These are phyloP conservation scores for Ceratocystis ficicola DNA, from an alignment of 2,329 filamentous ascomycete species.

Conservation along the genomic window DNA sequence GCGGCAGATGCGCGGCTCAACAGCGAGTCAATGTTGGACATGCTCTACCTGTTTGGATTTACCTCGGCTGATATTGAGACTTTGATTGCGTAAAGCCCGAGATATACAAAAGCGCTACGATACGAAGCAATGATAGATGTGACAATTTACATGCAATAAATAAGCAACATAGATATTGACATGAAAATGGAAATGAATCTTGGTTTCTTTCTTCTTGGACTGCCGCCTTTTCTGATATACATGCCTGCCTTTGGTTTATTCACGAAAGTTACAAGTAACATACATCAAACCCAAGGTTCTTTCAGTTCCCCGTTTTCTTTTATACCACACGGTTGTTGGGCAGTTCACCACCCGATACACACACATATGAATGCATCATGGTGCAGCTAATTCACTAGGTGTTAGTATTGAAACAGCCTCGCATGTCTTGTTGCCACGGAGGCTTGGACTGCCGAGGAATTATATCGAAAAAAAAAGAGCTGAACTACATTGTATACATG, in stretches of 20 bases:
- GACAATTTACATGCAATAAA: background rate
- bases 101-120: background rate
- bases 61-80: conserved; percentile 49
- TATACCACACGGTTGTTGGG: too few species aligned
- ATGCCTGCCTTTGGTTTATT: too few species aligned
- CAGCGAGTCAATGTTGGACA: conserved; percentile 54
- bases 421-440: background rate
- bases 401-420: conserved; percentile 9
- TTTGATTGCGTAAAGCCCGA: conserved; percentile 29
- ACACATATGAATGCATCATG: too few species aligned
- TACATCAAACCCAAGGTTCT: too few species aligned
- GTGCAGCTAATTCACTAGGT: background rate
- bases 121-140: conserved; percentile 3
- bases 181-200: too few species aligned
- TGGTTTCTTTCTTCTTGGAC: too few species aligned
- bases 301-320: too few species aligned
- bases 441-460: background rate
- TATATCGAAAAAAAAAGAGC: background rate
- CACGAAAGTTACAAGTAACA: background rate
- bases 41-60: conserved; percentile 64
- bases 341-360: too few species aligned
- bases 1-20: conserved; percentile 63
- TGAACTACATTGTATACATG: background rate
- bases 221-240: too few species aligned
- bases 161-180: background rate